Base-by-base conservation (phyloP, 108 stramenopile species). In the Pseudonitzschia pungens region DNA sequence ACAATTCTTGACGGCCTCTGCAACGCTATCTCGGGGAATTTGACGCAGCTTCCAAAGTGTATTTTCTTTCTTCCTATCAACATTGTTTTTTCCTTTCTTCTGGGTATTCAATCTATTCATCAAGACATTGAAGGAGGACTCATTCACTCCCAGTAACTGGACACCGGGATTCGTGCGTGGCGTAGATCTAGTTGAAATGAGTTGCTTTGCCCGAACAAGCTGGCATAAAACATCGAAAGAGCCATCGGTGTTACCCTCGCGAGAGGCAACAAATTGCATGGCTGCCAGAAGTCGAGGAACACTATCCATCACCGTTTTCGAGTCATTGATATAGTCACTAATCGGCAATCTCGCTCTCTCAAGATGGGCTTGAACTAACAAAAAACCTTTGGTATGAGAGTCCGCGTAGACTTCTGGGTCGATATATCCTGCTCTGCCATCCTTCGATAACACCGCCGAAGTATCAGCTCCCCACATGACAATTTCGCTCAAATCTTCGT, bases 261-360 rank as follows among this genome's bases (percentile, higher is more conserved):
- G 87, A 1, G 85, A 76, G 27, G 94, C 88, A 65, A 99, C 80
- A 71, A 90, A 97, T n/a, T 97, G 78, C 92, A 98, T 93, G 9
- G 98, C 99, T 22, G 96, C 95, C 16, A 99, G 74, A 42, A 99
- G 83, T 42, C 99, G 91, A 55, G 96, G 90, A 15, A 96, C 72
- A 72, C 97, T 98, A 66, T 99, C 99, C 65, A 98, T 79, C 32
- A 98, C 98, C 28, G 88, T 84, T 75, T 87, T 88, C 32, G 96
- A 94, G 79, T 99, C 99, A 70, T 96, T 99, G 67, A 96, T 85
- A 76, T 97, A 99, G 76, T 99, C 98, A 63, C 88, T 90, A 48
- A 99, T 98, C 5, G 99, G 99, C 72, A 98, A 88, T 42, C 86
- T 78, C n/a, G 78, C 75, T 42, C 85, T 81, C 52, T 84, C 82